Evolutionary conservation across 2,329 filamentous ascomycete species (phyloP).

Genomic region (Exserohilum turcica): DNA sequence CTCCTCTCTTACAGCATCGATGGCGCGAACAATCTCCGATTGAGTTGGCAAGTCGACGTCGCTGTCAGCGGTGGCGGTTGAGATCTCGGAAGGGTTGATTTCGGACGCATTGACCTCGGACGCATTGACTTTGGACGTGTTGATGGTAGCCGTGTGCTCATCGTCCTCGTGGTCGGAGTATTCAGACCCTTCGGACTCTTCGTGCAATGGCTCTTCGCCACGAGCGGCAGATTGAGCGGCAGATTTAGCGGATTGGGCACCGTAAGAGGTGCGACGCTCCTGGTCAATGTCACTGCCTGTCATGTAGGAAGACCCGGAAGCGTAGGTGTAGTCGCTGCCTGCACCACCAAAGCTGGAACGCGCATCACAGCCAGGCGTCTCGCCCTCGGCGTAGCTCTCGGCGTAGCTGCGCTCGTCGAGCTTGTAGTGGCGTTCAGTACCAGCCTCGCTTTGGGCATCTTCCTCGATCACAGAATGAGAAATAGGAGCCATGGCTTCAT

Average conservation of each 20-base stretch:
- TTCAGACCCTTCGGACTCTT: slow-evolving; percentile 34
- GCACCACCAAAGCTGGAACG: slow-evolving; percentile 50
- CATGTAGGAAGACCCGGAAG: slow-evolving; percentile 55
- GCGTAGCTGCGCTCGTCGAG: slow-evolving; percentile 42
- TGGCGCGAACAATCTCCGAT: slow-evolving; percentile 39
- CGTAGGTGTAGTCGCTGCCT: slow-evolving; percentile 53
- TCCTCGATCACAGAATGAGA: slow-evolving; percentile 37
- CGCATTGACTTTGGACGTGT: slow-evolving; percentile 31
- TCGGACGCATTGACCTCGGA: slow-evolving; percentile 27
- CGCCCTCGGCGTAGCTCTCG: slow-evolving; percentile 42
- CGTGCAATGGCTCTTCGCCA: slow-evolving; percentile 40
- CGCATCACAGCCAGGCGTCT: slow-evolving; percentile 43
- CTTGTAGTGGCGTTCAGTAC: slow-evolving; percentile 50
- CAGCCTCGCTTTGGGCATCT: slow-evolving; percentile 43
- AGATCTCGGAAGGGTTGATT: slow-evolving; percentile 28
- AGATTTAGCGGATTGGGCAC: slow-evolving; percentile 44
- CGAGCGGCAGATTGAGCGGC: slow-evolving; percentile 37
- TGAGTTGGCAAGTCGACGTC: slow-evolving; percentile 36
- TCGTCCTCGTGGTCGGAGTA: slow-evolving; percentile 43
- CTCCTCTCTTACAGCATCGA: slow-evolving; percentile 38
- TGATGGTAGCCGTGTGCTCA: slow-evolving; percentile 33
- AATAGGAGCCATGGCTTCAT: slow-evolving; percentile 28
- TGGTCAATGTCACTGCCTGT: slow-evolving; percentile 53
- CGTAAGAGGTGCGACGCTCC: slow-evolving; percentile 51
- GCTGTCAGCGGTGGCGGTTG: slow-evolving; percentile 25